Evolutionary conservation across 1,284 basidiomycete genomes (phyloP), one percentile per base, ranked within the genome.

Genomic region (Coriolopsis trogii): DNA sequence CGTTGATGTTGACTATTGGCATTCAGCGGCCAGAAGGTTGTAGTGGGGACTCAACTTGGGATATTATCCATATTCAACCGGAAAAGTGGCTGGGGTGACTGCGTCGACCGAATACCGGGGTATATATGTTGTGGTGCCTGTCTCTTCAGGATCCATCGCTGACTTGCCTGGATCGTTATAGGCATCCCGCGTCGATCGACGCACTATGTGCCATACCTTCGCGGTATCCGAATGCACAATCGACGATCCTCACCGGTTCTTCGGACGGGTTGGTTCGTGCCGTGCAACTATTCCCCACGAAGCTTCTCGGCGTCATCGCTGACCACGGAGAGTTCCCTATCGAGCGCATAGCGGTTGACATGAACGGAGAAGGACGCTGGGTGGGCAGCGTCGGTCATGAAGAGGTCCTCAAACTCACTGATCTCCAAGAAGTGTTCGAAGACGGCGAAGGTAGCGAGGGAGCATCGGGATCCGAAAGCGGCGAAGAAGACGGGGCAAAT

Each of bases 371-470:
- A 56, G 78, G 78, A 4, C 83, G 83, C 70, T 95, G 93, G 89
- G 80, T 96, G 15, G 95, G 86, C n/a, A 95, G 92, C 67, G 90
- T 88, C n/a, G 92, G 91, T 15, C 95, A 98, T 64, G 94, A 96
- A 59, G 91, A 95, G 56, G 77, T 84, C 25, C 69, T 97, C 58
- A 89, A 89, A 67, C 71, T 98, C 70, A 96, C 93, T 21, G 89
- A 96, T 71, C 72, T 98, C 29, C 71, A 73, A 40, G 80, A 83
- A 49, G 73, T 85, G n/a, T 78, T 87, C 49, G 82, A 82, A 59
- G 79, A 78, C 28, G 80, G 25, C 16, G 36, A 26, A 15, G 75
- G 71, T 4, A 71, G 67, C 10, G 68, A 68, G 2, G n/a, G n/a
- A n/a, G n/a, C n/a, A n/a, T n/a, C n/a, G n/a, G n/a, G n/a, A n/a